Conservation (phyloP, 176 grass and related monocot genomes). For the Raddia guianensis region DNA sequence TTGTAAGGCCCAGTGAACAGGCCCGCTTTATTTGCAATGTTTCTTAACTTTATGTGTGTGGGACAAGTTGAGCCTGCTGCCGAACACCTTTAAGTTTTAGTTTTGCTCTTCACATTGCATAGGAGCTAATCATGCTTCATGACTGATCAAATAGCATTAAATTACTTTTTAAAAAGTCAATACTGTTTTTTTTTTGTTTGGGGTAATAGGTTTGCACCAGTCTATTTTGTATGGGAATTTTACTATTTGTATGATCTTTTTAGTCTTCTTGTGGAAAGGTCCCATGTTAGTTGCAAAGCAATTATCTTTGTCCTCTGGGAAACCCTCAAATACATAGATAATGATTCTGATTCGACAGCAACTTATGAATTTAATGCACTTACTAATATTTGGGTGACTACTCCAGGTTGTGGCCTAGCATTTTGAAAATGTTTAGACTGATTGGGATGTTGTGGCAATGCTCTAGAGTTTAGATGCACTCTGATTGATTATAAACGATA, state of each 20-base stretch:
- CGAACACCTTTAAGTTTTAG: background rate
- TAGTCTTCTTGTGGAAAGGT: background rate
- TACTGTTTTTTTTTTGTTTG: background rate
- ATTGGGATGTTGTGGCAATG: conserved; percentile 1
- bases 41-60: background rate
- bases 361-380: background rate
- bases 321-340: background rate
- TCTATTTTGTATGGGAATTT: background rate
- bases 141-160: conserved; percentile 2
- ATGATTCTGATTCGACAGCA: conserved; percentile 5
- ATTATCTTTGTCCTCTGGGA: background rate
- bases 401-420: conserved; percentile 6
- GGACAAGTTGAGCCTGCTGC: background rate
- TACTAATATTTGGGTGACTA: conserved; percentile 12
- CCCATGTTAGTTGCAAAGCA: background rate
- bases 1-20: conserved; percentile 5
- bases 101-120: conserved; percentile 2
- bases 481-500: background rate
- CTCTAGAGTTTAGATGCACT: background rate
- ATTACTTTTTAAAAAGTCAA: conserved; percentile 11
- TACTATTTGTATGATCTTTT: background rate
- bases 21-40: background rate
- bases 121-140: background rate
- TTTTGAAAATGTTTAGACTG: conserved; percentile 13
- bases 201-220: background rate